phyloP scores from a whole-genome alignment of 495 filamentous ascomycete species.

The Physcia stellaris region DNA sequence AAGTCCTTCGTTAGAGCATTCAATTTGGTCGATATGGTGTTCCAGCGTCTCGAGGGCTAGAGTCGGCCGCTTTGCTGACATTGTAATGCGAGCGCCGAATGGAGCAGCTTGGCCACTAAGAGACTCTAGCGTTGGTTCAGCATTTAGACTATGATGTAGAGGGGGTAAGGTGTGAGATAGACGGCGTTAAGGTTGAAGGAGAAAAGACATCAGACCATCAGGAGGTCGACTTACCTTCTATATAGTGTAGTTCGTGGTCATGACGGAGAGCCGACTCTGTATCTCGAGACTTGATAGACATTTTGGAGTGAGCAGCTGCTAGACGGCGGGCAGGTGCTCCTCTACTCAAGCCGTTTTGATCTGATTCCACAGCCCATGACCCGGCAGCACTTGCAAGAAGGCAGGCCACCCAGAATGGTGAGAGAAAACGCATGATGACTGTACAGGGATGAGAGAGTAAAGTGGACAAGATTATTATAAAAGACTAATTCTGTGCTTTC shows the following conservation, averaged over 20 bases:
- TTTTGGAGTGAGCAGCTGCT: no score
- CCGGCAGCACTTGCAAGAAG: no score
- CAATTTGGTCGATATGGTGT: constrained; percentile 12
- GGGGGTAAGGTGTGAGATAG: neutral
- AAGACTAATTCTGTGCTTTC: no score
- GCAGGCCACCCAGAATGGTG: no score
- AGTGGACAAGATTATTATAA: no score
- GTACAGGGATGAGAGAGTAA: no score
- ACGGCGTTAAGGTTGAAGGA: neutral
- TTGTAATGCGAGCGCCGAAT: constrained; percentile 11
- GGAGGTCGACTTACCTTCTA: constrained; percentile 6
- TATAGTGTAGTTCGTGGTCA: constrained; percentile 11
- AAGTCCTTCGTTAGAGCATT: constrained; percentile 11
- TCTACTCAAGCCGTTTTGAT: no score
- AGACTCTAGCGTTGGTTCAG: constrained; percentile 1
- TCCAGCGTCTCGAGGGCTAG: constrained; percentile 19
- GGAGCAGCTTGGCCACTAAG: neutral
- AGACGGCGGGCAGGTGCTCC: no score
- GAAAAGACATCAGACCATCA: no score
- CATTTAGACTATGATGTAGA: neutral
- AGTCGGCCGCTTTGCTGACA: constrained; percentile 15
- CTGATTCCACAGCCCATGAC: no score
- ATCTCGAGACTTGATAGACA: constrained; percentile 2
- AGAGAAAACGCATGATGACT: no score
- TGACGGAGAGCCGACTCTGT: constrained; percentile 6